A percentile compares a stretch with the other conserved stretches of the same genome.
These are phyloP conservation scores for Sphaerulina populicola DNA, from an alignment of 2,329 filamentous ascomycete species.

Conservation along the genomic window DNA sequence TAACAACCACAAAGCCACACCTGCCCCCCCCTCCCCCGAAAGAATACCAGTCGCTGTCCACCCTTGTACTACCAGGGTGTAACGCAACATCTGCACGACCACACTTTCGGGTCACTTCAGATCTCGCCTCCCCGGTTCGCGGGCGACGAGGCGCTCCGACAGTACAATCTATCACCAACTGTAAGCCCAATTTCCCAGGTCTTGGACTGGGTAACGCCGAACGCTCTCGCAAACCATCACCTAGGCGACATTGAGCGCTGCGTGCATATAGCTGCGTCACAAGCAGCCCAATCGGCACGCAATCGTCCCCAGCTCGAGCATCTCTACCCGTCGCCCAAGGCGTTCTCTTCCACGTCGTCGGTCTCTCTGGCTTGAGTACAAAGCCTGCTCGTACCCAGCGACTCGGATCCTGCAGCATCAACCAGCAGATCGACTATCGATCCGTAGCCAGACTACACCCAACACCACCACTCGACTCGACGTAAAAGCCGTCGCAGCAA, in stretches of 20 bases:
- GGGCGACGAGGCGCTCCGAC: conserved; percentile 33
- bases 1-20: conserved; percentile 29
- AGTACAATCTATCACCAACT: conserved; percentile 20
- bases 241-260: conserved; percentile 38
- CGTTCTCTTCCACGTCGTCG: conserved; percentile 23
- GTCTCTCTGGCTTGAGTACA: conserved; percentile 32
- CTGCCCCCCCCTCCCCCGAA: conserved; percentile 2
- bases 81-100: conserved; percentile 43
- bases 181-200: conserved; percentile 36
- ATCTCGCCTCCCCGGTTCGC: conserved; percentile 32
- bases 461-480: conserved; percentile 2
- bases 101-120: conserved; percentile 38
- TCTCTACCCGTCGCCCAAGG: conserved; percentile 22
- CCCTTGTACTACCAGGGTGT: conserved; percentile 32
- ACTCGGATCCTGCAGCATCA: conserved; percentile 27
- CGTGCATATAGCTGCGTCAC: conserved; percentile 40
- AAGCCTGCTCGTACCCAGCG: conserved; percentile 30
- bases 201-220: conserved; percentile 30
- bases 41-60: conserved; percentile 22
- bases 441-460: conserved; percentile 6
- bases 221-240: conserved; percentile 35
- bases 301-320: conserved; percentile 16
- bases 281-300: conserved; percentile 23
- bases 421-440: conserved; percentile 20
- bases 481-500: conserved; percentile 16